Base-by-base conservation (phyloP, 2,329 filamentous ascomycete genomes). In the Rutstroemia sydowiana region DNA sequence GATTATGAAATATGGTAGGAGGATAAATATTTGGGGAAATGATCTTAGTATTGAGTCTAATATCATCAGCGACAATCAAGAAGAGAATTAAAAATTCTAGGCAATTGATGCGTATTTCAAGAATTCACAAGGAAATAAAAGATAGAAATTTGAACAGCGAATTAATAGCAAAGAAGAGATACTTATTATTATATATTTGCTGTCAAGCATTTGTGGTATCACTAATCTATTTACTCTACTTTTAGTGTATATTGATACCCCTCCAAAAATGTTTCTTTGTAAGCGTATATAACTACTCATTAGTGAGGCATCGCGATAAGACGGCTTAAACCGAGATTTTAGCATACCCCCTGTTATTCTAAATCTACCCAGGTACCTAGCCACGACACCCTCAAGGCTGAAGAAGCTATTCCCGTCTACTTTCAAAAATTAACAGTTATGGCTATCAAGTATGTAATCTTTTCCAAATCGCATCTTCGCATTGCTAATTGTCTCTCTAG, bases 371-470 rank as follows among this genome's bases (percentile, higher is more conserved):
- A n/a, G n/a, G n/a, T n/a, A n/a, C n/a, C n/a, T 18, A 26, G 31
- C 44, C 41, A 51, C 48, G 41, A 51, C 48, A 51, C 41, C 30
- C 32, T 45, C 41, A 51, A 45, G 48, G 40, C 48, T 51, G 48
- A 41, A 8, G 13, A 14, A 39, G 16, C 37, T 45, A 45, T 30
- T 37, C 10, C 30, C 9, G 13, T 18, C 26, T 45, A 46, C 16
- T 40, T 14, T n/a, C 16, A 42, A 46, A 9, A 48, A 14, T 47
- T 21, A 21, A 46, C 21, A 26, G 46, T 61, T 34, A 77, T 77
- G 75, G 72, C 75, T 51, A 76, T 77, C 66, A 71, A 76, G 74
- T 77, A 73, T 61, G 71, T 55, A 37, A 36, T 48, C 14, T 23
- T 46, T 11, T 32, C 37, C 21, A n/a, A n/a, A 23, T 30, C 23